phyloP scores from a whole-genome alignment of 148 eudicot species.

The Nepenthes mirabilis region DNA sequence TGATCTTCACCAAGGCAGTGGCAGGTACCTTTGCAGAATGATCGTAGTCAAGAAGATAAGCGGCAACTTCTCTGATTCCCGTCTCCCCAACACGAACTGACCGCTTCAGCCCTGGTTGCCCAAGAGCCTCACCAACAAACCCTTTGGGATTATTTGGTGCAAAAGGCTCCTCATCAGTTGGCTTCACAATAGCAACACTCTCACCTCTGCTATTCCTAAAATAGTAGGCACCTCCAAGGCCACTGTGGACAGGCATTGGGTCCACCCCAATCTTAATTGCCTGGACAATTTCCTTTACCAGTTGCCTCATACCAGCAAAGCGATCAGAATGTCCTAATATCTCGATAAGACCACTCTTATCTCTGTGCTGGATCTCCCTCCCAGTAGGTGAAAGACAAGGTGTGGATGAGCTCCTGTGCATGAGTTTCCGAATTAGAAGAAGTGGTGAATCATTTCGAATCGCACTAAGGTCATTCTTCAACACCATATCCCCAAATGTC shows the following conservation, averaged over 20 bases:
- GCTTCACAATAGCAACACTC: conserved; percentile 92
- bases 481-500: conserved; percentile 80
- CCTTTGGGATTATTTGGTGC: conserved; percentile 99
- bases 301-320: conserved; percentile 34
- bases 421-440: conserved; percentile 45
- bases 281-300: conserved; percentile 59
- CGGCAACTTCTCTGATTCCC: conserved; percentile 87
- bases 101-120: conserved; percentile 85
- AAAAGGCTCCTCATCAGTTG: conserved; percentile 98
- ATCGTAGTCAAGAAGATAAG: conserved; percentile 72
- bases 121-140: conserved; percentile 88
- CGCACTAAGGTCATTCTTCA: conserved; percentile 79
- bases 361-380: conserved; percentile 52
- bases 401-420: conserved; percentile 93
- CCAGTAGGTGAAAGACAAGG: conserved; percentile 88
- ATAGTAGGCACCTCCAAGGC: conserved; percentile 96
- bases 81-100: conserved; percentile 97
- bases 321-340: conserved; percentile 41
- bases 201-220: conserved; percentile 71
- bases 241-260: conserved; percentile 64
- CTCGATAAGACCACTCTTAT: conserved; percentile 68
- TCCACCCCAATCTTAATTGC: conserved; percentile 74
- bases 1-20: conserved; percentile 84
- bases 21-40: conserved; percentile 83
- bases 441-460: conserved; percentile 82